Base-by-base conservation (phyloP, 768 basidiomycete species). In the Myochromella boudieri region DNA sequence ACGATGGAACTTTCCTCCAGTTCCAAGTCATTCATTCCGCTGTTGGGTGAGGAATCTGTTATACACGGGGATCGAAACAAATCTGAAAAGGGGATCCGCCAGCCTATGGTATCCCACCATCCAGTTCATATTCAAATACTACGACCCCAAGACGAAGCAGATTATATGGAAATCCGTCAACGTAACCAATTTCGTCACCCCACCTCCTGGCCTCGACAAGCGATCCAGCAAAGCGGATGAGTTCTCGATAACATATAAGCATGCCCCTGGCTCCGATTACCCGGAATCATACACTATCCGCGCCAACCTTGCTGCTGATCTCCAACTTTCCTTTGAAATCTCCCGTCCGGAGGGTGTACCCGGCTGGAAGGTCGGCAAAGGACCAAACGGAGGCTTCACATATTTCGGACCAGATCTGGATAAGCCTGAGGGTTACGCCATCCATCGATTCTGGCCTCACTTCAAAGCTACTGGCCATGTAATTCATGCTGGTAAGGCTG, bases 61-160 rank as follows among this genome's bases (percentile, higher is more conserved):
- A 37, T 49, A 18, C 11, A 44, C 33, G 24, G 47, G 42, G 52
- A 57, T 50, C 46, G 37, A 41, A 53, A 10, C 39, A 29, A 20
- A 53, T 48, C 46, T 37, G 37, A 53, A 24, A 36, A 25, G 20
- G n/a, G 33, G 4, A 36, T 44, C 24, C 37, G 50, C 46, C 59
- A 95, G 94, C 18, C 64, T 97, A 50, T 94, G 95, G 84, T 95
- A 89, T 61, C 94, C 97, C 3, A 91, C 87, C 24, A 85, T 95
- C 58, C 95, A 99, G 67, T 91, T 97, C 66, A 89, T 84, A 3
- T 94, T 85, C 82, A 95, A 94, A 68, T 68, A 88, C 41, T 85
- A 80, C 71, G 80, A 97, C 60, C 85, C 92, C 4, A 75, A 78
- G 52, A 91, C 85, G 15, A 80, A 82, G 46, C 77, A 87, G 58